Conservation (phyloP, 1,284 basidiomycete genomes). For the Coniferiporia sulphurascens region DNA sequence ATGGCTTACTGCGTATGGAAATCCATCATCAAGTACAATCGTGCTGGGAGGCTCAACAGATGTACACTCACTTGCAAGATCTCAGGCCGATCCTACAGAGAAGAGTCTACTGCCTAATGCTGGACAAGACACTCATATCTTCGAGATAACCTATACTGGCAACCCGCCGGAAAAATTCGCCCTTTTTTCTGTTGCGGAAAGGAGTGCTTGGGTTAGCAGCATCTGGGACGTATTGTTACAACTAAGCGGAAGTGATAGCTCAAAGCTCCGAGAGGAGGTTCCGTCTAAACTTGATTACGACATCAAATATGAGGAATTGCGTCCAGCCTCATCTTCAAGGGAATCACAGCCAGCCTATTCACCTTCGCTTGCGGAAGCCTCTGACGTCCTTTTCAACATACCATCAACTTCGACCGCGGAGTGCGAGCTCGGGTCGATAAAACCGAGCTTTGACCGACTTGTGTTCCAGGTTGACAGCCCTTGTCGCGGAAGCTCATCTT, state of each 20-base stretch:
- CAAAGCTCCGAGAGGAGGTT: neutral
- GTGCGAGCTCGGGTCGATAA: neutral
- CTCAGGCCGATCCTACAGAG: constrained; percentile 41
- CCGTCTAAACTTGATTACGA: neutral
- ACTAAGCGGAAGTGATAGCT: constrained; percentile 29
- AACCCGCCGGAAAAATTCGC: constrained; percentile 54
- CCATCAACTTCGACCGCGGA: neutral
- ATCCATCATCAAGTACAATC: constrained; percentile 43
- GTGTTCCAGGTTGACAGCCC: neutral
- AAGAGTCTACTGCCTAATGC: constrained; percentile 34
- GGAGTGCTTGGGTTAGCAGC: constrained; percentile 65
- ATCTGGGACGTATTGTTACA: constrained; percentile 64
- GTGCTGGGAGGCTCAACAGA: constrained; percentile 50
- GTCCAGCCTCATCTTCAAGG: neutral
- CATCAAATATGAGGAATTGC: neutral
- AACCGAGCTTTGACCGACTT: neutral
- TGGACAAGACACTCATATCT: constrained; percentile 41
- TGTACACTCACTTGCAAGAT: constrained; percentile 49
- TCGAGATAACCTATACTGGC: constrained; percentile 58
- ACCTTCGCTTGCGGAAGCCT: neutral
- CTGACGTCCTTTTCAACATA: neutral
- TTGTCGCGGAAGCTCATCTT: neutral
- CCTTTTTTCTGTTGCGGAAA: constrained; percentile 50
- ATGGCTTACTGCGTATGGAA: constrained; percentile 39
- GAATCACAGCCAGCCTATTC: neutral